Base-by-base conservation (phyloP, 805 yeast genomes). In the Cyberlindnera petersonii region DNA sequence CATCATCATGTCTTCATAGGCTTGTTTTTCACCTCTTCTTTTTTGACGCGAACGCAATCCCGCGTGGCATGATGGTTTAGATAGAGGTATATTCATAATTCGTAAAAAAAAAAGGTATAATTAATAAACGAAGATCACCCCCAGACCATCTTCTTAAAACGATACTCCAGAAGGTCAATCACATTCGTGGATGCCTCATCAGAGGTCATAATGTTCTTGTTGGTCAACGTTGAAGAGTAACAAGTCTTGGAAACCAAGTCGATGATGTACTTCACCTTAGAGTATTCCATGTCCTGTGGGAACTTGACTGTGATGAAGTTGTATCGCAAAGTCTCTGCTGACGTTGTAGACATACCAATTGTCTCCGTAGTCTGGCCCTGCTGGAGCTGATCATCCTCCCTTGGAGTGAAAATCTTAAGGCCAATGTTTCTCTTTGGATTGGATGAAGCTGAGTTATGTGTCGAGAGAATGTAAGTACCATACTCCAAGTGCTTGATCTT, bases 121-220 rank as follows among this genome's bases (percentile, higher is more conserved):
- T n/a, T 6, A 10, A 9, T 29, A n/a, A n/a, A n/a, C n/a, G n/a
- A n/a, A n/a, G n/a, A n/a, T 40, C 34, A 63, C 2, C 60, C 68
- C 72, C 72, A 68, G 0, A 68, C 57, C 35, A 66, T 49, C 43
- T 56, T 58, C 44, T 66, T 68, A 36, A 66, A 43, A 30, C 55
- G 57, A 38, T 66, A 55, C 40, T 63, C 69, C 15, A 66, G 36
- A 9, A 58, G 42, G 17, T 58, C 60, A 52, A 67, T 59, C 5
- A 64, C 39, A 8, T 66, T 54, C 1, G 65, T 58, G 13, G 53
- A 51, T 6, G 72, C 72, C 21, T 66, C 66, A n/a, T 55, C 55
- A 17, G 56, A 43, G 0, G 63, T 52, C 8, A 65, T 58, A 16
- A 68, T 49, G 40, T 65, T 70, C 17, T 47, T 37, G 23, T 60